Evolutionary conservation across 2,329 filamentous ascomycete species (phyloP), one percentile per base, ranked within the genome.

Genomic region (Stachybotrys echinatus): DNA sequence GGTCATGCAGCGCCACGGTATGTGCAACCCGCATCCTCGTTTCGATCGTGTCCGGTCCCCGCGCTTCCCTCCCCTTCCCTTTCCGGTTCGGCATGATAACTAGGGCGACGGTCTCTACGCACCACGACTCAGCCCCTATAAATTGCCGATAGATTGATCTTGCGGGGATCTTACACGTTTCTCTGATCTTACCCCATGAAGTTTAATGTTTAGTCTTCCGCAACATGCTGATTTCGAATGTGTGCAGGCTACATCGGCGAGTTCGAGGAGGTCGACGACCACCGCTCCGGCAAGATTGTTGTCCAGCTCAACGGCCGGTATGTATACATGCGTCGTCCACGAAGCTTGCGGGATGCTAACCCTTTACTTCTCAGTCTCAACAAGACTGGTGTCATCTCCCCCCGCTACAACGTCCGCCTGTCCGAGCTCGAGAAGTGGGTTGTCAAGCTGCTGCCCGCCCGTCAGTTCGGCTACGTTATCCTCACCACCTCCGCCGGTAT

Each of bases 1-100:
- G 73, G 92, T 97, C 75, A 99, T 99, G 94, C 94, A 99, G 83
- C 90, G 89, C 77, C 94, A 99, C 81, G 94, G 94, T 97, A 94
- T 61, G 91, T 88, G 42, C 34, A 38, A 5, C 48, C 45, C 4
- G 42, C 42, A 42, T 31, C 18, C 20, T 22, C 38, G 20, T 47
- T 45, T 19, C 22, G 47, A 20, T 42, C 19, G 23, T 45, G 39
- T 18, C 19, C 48, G 45, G 34, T 34, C 42, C 8, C 39, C 31
- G 20, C 38, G 22, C 27, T 19, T 14, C n/a, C 39, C 40, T 21
- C 31, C 27, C 23, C 48, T 47, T 50, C 49, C 51, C 49, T 52
- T 45, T 46, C 60, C 60, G 64, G 67, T 85, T 94, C 94, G 92
- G 92, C 87, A 88, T 96, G 90, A 97, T 97, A 97, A 97, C 94